Conservation (phyloP, 2,329 filamentous ascomycete species). For the Claviceps monticola region DNA sequence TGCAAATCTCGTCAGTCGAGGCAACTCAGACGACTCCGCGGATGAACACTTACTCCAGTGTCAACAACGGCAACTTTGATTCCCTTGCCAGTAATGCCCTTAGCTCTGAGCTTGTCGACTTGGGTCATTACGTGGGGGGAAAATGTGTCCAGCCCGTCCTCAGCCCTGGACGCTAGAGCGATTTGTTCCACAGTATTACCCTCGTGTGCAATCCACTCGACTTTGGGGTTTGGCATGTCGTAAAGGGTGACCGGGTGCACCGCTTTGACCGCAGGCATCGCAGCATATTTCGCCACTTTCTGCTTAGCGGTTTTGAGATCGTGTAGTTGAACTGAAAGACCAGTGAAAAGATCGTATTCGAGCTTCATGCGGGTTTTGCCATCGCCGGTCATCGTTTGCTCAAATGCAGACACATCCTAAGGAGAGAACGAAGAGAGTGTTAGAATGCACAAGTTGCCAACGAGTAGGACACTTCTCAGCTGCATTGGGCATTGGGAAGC, state of each 20-base stretch:
- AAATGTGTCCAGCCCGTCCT: slow-evolving; percentile 22
- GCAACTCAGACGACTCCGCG: background rate
- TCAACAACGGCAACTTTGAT: slow-evolving; percentile 41
- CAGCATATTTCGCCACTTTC: slow-evolving; percentile 25
- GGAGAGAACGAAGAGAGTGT: background rate
- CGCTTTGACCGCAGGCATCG: slow-evolving; percentile 30
- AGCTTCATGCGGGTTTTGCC: slow-evolving; percentile 33
- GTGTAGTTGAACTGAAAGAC: slow-evolving; percentile 38
- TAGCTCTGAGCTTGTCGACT: slow-evolving; percentile 35
- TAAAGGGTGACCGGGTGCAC: slow-evolving; percentile 35
- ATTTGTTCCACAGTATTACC: slow-evolving; percentile 10
- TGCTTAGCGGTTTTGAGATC: slow-evolving; percentile 30
- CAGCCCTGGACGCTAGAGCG: slow-evolving; percentile 10
- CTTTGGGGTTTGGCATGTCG: slow-evolving; percentile 28
- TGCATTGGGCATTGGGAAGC: background rate
- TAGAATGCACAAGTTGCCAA: background rate
- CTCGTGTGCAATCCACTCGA: slow-evolving; percentile 28
- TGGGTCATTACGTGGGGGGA: slow-evolving; percentile 43
- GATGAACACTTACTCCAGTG: slow-evolving; percentile 30
- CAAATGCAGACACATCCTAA: slow-evolving; percentile 8
- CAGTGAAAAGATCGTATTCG: slow-evolving; percentile 38
- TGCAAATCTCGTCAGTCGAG: background rate
- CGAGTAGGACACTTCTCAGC: background rate
- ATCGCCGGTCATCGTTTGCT: slow-evolving; percentile 15
- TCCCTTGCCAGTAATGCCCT: slow-evolving; percentile 35